phyloP scores from a whole-genome alignment of 768 basidiomycete species.

The Grammothele lineata region DNA sequence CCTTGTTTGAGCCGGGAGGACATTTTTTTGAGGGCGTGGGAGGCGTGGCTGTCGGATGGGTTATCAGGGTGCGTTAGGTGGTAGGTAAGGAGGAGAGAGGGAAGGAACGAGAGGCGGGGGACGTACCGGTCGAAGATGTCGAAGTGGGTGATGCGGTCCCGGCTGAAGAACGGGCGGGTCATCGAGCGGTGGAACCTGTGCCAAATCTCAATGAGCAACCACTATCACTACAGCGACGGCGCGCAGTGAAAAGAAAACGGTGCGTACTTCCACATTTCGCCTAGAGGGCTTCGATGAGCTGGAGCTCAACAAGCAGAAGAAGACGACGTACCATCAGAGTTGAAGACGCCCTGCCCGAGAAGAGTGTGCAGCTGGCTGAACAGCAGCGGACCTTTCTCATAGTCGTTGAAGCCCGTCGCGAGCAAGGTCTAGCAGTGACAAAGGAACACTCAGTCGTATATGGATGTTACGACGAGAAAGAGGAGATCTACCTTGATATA shows the following conservation, averaged over 20 bases:
- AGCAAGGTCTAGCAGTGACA: slow-evolving; percentile 31
- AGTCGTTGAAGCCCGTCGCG: slow-evolving; percentile 40
- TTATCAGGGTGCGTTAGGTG: no score
- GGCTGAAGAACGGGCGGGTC: slow-evolving; percentile 59
- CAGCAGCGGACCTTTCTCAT: slow-evolving; percentile 35
- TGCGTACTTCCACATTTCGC: slow-evolving; percentile 54
- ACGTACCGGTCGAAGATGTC: slow-evolving; percentile 53
- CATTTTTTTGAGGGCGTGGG: slow-evolving; percentile 26
- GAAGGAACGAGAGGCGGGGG: slow-evolving; percentile 22
- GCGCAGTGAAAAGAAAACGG: no score
- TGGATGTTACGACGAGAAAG: no score
- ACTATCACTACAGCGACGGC: no score
- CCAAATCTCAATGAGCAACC: no score
- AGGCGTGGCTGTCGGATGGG: not conserved
- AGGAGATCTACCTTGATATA: slow-evolving; percentile 33
- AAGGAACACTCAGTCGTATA: not conserved
- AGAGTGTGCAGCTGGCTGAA: slow-evolving; percentile 29
- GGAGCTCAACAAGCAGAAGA: slow-evolving; percentile 19
- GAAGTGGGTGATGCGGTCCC: slow-evolving; percentile 55
- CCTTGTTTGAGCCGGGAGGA: slow-evolving; percentile 28
- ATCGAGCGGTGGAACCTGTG: slow-evolving; percentile 67
- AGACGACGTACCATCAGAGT: slow-evolving; percentile 49
- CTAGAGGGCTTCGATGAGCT: slow-evolving; percentile 20
- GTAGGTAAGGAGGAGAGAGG: no score
- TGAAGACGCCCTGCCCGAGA: slow-evolving; percentile 64